Percentiles rank a stretch among this genome's conserved stretches.
phyloP scores from a whole-genome alignment of 73 alveolate species.

The Uronychia binucleata region DNA sequence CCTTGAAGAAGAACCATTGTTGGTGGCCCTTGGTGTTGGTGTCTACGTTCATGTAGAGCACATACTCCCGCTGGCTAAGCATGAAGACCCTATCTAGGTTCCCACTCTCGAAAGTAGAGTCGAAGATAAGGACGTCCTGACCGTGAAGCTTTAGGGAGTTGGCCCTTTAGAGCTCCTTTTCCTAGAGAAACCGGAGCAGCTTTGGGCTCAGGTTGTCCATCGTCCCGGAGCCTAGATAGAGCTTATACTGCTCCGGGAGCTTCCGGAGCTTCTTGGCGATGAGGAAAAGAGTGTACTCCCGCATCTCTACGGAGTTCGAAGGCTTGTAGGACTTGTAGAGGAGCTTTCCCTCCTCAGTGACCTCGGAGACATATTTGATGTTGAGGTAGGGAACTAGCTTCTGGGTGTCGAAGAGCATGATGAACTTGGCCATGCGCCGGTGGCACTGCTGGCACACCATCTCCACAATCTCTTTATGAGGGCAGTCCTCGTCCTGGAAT shows the following conservation, averaged over 20 bases:
- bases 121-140: constrained; percentile 23
- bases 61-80: constrained; percentile 67
- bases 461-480: background rate
- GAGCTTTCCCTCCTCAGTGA: constrained; percentile 37
- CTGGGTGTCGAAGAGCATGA: background rate
- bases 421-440: background rate
- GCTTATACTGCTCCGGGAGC: background rate
- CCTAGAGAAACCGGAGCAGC: background rate
- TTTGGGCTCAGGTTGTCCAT: background rate
- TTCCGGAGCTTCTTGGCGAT: constrained; percentile 9
- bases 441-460: background rate
- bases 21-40: constrained; percentile 87
- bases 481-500: background rate
- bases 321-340: background rate
- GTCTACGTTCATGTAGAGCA: constrained; percentile 78
- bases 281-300: background rate
- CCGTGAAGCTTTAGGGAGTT: background rate
- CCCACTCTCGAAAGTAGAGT: constrained; percentile 78
- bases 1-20: constrained; percentile 87
- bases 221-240: background rate
- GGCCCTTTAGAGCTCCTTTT: background rate
- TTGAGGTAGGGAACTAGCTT: background rate
- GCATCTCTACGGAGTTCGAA: constrained; percentile 5
- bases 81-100: constrained; percentile 29
- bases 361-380: background rate